Evolutionary conservation across 805 yeast genomes (phyloP), one percentile per base, ranked within the genome.

Genomic region (Peterozyma xylosa): DNA sequence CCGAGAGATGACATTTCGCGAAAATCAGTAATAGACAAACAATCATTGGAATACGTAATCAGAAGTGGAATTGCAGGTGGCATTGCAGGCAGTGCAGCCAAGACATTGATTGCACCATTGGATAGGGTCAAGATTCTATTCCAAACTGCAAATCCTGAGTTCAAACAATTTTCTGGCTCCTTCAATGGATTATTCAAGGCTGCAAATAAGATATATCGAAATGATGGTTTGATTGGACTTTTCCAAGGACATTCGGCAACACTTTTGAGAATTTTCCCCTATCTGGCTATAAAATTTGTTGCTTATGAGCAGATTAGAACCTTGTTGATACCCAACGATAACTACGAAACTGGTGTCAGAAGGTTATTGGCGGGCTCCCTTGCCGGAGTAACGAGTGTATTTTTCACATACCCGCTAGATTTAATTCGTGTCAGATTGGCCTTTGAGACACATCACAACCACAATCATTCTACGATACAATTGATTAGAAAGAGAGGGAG

Each of bases 231-330:
- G 1, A 49, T 66, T 37, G 99, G 99, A 1, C 75, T 93, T 43
- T 91, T 80, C 59, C 96, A 91, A 56, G 99, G 99, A 35, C 99
- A 93, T 60, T 86, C 96, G 4, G 96, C 95, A 1, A 93, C 99
- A 0, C 66, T 93, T 41, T 62, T 90, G 37, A 72, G 99, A 49
- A 87, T 93, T 3, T 91, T 93, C 60, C 99, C 99, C 1, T 93
- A 93, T 60, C 97, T 99, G 3, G 96, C 96, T 10, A 86, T 93
- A 56, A 93, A 93, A 60, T 93, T 91, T 62, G 96, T 93, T 13
- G 90, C 95, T 9, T 93, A 93, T 62, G 99, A 93, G 64, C 98
- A 93, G 62, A 78, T 90, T 39, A 67, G 99, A 48, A 71, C 86
- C 11, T 44, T 85, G 1, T 62, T 93, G 47, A 93, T 93, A 42